A percentile compares a stretch with the other conserved stretches of the same genome.
Conservation (phyloP, 345 rosid genomes). For the Citropsis articulata region DNA sequence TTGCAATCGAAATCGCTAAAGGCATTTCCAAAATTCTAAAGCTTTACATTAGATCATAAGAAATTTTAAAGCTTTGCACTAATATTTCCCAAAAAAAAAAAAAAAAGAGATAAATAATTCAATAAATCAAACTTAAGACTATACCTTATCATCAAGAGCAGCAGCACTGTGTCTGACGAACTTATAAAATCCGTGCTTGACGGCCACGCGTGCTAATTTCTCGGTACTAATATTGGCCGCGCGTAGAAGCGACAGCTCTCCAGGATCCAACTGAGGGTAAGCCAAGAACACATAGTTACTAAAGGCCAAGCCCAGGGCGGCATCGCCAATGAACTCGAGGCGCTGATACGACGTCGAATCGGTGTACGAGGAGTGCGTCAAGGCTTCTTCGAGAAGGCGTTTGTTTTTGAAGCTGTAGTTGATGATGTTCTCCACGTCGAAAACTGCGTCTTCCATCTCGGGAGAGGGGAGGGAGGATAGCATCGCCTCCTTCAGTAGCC, state of each 20-base stretch:
- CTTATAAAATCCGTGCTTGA: slow-evolving; percentile 43
- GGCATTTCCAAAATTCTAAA: neutral
- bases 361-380: slow-evolving; percentile 59
- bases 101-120: neutral
- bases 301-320: slow-evolving; percentile 52
- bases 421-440: slow-evolving; percentile 53
- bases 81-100: neutral
- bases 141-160: slow-evolving; percentile 53
- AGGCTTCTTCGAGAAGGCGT: slow-evolving; percentile 52
- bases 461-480: slow-evolving; percentile 4
- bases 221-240: slow-evolving; percentile 72
- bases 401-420: slow-evolving; percentile 45
- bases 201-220: slow-evolving; percentile 78
- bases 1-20: neutral
- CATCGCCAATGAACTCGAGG: slow-evolving; percentile 82
- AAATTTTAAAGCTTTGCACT: neutral
- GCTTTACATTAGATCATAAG: neutral
- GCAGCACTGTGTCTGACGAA: slow-evolving; percentile 43
- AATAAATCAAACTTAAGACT: too few species aligned
- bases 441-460: slow-evolving; percentile 34
- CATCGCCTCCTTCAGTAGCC: neutral
- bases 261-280: slow-evolving; percentile 54
- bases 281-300: slow-evolving; percentile 42
- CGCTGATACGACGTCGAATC: slow-evolving; percentile 53
- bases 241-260: slow-evolving; percentile 50